Evolutionary conservation across 2,329 filamentous ascomycete genomes (phyloP), one percentile per base, ranked within the genome.

Genomic region (Podosphaera fusca): DNA sequence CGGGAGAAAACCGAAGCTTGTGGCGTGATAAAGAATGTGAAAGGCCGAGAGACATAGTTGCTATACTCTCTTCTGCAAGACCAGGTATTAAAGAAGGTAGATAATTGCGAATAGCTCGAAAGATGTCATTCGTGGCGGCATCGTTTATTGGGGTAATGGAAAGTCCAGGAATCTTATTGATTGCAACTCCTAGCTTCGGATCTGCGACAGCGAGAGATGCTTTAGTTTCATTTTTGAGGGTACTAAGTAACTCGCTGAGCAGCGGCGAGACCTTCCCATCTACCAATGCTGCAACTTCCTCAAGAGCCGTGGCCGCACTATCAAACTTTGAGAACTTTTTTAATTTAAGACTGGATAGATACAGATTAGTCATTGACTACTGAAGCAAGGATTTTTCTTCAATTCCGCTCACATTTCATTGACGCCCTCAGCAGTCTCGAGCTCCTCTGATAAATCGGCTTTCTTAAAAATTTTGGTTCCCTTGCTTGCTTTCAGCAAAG

Each of bases 281-380:
- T 63, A 87, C 85, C 60, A 98, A 74, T 46, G 87, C 80, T 57
- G 87, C 82, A 65, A 89, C 87, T 75, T 98, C 90, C 70, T 94
- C 85, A 59, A 98, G 77, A 62, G 92, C 92, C 62, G 82, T 82
- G 61, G 86, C 82, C 61, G 92, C 89, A 71, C 87, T 95, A 69
- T 95, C 87, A 73, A 95, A 98, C 75, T 96, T 96, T 71, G 86
- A 77, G 72, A 98, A 96, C 70, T 90, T 84, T 78, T 96, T 96
- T 69, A 96, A 77, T 74, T 95, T 95, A 66, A 98, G 74, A 71
- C 85, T 90, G 42, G 4, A 21, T 21, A 21, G 21, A 21, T 21
- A 21, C 21, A 21, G 21, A 21, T 21, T 21, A 21, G 21, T 21
- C 21, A 21, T 21, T 21, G 21, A 21, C 21, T 21, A 21, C 21